A percentile compares a stretch with the other conserved stretches of the same genome.
These are phyloP conservation scores for Buxus sempervirens DNA, from an alignment of 164 flowering plant species.

Conservation along the genomic window DNA sequence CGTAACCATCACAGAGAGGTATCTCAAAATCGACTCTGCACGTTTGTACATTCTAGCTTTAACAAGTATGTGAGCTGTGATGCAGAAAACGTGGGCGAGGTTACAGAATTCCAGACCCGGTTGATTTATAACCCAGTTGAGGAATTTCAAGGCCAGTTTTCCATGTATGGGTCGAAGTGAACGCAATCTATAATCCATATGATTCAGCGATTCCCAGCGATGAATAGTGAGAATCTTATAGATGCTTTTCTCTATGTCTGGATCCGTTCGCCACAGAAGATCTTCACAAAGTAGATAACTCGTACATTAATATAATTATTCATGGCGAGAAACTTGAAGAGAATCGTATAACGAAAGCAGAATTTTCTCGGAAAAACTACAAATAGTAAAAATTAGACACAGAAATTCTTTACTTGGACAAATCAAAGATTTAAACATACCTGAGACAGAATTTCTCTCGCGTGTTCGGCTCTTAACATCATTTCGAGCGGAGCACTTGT, in stretches of 20 bases:
- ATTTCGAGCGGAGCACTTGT: conserved; percentile 18
- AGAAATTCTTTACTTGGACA: neutral
- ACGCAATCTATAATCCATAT: conserved; percentile 55
- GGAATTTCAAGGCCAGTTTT: conserved; percentile 67
- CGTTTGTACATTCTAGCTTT: conserved; percentile 65
- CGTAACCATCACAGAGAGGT: conserved; percentile 33
- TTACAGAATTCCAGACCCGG: conserved; percentile 59
- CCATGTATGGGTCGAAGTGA: conserved; percentile 72
- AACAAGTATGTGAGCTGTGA: conserved; percentile 67
- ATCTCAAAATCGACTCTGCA: conserved; percentile 51
- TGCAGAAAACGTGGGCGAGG: conserved; percentile 39
- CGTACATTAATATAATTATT: neutral
- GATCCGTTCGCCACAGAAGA: conserved; percentile 19
- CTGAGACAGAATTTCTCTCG: conserved; percentile 13
- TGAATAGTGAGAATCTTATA: conserved; percentile 60
- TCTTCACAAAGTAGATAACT: neutral
- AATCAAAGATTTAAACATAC: conserved; percentile 10
- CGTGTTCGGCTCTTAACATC: conserved; percentile 1
- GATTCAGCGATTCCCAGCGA: conserved; percentile 83
- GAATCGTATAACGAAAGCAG: neutral
- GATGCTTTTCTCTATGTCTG: conserved; percentile 56
- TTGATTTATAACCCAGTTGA: conserved; percentile 62
- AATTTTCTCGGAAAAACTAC: neutral
- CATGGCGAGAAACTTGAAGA: neutral
- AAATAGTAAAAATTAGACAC: neutral